phyloP scores from a whole-genome alignment of 495 filamentous ascomycete genomes.

The Aspergillus sparsus region DNA sequence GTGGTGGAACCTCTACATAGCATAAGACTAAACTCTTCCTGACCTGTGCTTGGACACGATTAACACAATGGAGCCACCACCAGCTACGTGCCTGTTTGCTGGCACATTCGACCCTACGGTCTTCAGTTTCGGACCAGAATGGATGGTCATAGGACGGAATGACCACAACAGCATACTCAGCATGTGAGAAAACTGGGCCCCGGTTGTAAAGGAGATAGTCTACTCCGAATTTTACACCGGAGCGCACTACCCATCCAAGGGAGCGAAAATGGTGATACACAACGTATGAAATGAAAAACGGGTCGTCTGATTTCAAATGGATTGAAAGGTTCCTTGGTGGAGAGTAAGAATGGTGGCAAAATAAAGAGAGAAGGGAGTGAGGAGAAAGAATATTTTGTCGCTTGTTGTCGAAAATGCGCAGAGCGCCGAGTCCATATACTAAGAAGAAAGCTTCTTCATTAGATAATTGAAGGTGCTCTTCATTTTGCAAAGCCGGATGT shows the following conservation, averaged over 20 bases:
- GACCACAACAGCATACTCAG: constrained; percentile 85
- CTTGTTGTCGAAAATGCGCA: constrained; percentile 62
- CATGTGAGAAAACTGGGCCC: constrained; percentile 92
- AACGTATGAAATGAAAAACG: constrained; percentile 82
- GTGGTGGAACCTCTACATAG: constrained; percentile 89
- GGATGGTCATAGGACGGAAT: constrained; percentile 77
- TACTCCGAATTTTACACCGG: constrained; percentile 91
- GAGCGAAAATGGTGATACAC: constrained; percentile 97
- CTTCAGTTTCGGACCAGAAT: constrained; percentile 65
- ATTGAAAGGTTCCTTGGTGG: constrained; percentile 49
- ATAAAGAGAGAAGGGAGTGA: constrained; percentile 59
- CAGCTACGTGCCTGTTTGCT: constrained; percentile 61
- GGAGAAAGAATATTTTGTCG: constrained; percentile 43
- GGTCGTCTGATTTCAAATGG: constrained; percentile 64
- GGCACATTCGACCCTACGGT: constrained; percentile 46
- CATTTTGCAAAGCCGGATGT: constrained; percentile 55
- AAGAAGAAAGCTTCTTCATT: constrained; percentile 94
- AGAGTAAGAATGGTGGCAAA: constrained; percentile 68
- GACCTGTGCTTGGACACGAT: constrained; percentile 86
- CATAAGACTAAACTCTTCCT: constrained; percentile 82
- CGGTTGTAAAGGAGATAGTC: constrained; percentile 93
- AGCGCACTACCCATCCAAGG: constrained; percentile 92
- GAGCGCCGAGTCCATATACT: constrained; percentile 74
- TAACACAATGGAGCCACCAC: constrained; percentile 92
- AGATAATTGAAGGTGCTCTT: constrained; percentile 89